Percentiles rank a stretch among this genome's conserved stretches.
Evolutionary conservation across 1,284 basidiomycete genomes (phyloP).

Genomic region (Cutaneotrichosporon cavernicola): DNA sequence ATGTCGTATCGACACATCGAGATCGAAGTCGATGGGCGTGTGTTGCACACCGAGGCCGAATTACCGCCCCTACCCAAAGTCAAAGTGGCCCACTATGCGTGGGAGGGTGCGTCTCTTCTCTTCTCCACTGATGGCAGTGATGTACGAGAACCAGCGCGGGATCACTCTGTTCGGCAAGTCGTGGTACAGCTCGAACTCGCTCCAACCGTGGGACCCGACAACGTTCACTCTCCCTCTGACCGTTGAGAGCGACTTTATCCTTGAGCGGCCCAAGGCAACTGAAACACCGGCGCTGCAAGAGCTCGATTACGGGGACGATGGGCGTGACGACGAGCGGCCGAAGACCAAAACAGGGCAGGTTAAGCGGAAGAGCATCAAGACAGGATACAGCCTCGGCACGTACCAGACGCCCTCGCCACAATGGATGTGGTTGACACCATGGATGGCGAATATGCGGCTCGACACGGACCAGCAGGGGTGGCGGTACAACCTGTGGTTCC

Average conservation of each 20-base stretch:
- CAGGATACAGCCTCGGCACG: constrained; percentile 47
- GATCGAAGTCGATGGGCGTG: constrained; percentile 10
- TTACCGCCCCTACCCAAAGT: constrained; percentile 1
- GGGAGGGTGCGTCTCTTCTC: constrained; percentile 62
- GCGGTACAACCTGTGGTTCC: constrained; percentile 53
- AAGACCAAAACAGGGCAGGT: neutral
- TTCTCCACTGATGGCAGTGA: constrained; percentile 32
- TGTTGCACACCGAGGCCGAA: constrained; percentile 14
- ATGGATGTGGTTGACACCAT: constrained; percentile 52
- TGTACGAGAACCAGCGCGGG: constrained; percentile 54
- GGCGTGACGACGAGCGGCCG: neutral
- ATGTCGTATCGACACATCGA: constrained; percentile 11
- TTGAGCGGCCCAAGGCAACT: neutral
- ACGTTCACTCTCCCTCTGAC: constrained; percentile 41
- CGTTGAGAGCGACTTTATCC: constrained; percentile 9
- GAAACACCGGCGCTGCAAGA: neutral
- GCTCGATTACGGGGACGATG: neutral
- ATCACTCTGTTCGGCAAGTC: constrained; percentile 48
- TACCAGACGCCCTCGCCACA: constrained; percentile 48
- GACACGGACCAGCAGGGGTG: constrained; percentile 53
- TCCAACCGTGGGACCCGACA: constrained; percentile 51
- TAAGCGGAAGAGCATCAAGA: constrained; percentile 38
- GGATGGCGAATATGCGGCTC: constrained; percentile 53
- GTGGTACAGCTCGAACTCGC: constrained; percentile 44
- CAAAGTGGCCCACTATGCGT: constrained; percentile 57